Evolutionary conservation across 2,329 filamentous ascomycete species (phyloP).

Genomic region (Exophiala mesophila): DNA sequence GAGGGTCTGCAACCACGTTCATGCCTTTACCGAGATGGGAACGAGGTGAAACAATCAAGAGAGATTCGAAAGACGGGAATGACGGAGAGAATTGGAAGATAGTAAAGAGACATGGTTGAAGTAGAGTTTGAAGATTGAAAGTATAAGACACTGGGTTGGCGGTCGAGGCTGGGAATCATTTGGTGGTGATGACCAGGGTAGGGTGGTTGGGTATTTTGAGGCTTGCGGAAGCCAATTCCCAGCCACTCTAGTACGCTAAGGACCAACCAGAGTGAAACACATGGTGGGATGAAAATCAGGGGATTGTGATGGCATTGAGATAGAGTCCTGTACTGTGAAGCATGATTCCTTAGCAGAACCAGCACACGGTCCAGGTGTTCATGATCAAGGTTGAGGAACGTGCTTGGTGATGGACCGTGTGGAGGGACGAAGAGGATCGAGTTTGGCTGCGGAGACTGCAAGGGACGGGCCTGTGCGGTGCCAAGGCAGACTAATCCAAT

Average conservation of each 20-base stretch:
- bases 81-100: constrained; percentile 17
- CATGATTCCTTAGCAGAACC: constrained; percentile 1
- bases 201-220: constrained; percentile 23
- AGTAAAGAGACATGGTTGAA: constrained; percentile 9
- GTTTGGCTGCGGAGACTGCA: no score
- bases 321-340: no score
- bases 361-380: neutral
- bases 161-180: constrained; percentile 24
- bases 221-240: constrained; percentile 5
- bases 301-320: no score
- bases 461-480: no score
- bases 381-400: constrained; percentile 3
- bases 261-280: constrained; percentile 22
- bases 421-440: no score
- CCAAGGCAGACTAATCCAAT: no score
- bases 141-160: constrained; percentile 13
- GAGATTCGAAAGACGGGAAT: constrained; percentile 12
- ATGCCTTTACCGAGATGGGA: constrained; percentile 26
- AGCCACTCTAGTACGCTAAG: constrained; percentile 14
- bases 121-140: constrained; percentile 2
- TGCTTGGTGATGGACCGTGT: no score
- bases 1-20: constrained; percentile 29
- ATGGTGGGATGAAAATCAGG: no score
- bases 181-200: no score
- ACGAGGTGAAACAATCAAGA: constrained; percentile 10